Evolutionary conservation across 345 rosid genomes (phyloP).

Genomic region (Ceriops tagal): DNA sequence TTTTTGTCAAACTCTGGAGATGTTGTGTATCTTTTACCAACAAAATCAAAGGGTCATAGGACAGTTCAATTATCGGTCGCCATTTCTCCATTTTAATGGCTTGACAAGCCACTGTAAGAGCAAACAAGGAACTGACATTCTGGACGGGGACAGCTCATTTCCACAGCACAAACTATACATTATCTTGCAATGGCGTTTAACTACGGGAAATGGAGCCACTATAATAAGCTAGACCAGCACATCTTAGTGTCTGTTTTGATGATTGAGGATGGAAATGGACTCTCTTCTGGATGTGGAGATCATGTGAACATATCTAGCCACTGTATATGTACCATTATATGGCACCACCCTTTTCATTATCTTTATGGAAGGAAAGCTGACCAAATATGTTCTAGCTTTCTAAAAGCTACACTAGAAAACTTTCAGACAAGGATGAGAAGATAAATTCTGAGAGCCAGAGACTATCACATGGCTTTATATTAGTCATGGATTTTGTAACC

Average conservation of each 20-base stretch:
- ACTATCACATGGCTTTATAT: slow-evolving; percentile 14
- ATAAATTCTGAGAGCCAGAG: not conserved
- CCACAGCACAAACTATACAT: no score
- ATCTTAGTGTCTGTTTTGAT: slow-evolving; percentile 14
- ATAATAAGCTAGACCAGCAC: slow-evolving; percentile 10
- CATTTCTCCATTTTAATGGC: no score
- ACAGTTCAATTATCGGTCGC: no score
- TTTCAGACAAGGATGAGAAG: slow-evolving; percentile 8
- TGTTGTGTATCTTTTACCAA: no score
- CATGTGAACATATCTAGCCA: no score
- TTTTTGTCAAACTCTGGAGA: no score
- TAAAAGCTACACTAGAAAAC: slow-evolving; percentile 18
- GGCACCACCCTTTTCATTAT: not conserved
- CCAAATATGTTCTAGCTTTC: slow-evolving; percentile 22
- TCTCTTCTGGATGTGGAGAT: slow-evolving; percentile 19
- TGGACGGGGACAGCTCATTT: no score
- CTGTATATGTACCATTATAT: not conserved
- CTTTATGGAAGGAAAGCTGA: slow-evolving; percentile 26
- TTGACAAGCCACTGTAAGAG: no score
- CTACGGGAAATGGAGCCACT: not conserved
- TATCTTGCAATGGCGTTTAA: no score
- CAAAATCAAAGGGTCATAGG: no score
- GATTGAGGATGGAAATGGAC: slow-evolving; percentile 27
- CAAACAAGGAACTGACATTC: no score
- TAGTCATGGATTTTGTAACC: not conserved